Evolutionary conservation across 768 basidiomycete genomes (phyloP).

Genomic region (Calocera viscosa): DNA sequence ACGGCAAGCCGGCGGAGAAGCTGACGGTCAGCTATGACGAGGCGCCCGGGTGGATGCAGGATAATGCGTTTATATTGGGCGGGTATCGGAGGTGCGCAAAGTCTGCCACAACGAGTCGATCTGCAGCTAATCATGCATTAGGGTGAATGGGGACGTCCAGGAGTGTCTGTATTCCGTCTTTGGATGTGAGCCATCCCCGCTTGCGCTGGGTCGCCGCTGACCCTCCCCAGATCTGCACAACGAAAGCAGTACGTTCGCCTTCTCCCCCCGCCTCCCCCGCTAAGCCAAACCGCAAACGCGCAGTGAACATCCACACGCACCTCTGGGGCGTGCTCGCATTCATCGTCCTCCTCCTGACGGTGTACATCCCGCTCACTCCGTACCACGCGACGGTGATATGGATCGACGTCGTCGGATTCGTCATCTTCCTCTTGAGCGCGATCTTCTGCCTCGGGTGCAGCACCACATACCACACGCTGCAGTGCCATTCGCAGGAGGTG

Average conservation of each 20-base stretch:
- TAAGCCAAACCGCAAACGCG: conserved; percentile 7
- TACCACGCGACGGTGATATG: conserved; percentile 45
- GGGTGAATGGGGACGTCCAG: not conserved
- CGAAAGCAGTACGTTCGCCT: conserved; percentile 45
- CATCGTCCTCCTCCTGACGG: conserved; percentile 40
- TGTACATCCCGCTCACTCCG: conserved; percentile 40
- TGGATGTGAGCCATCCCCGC: conserved; percentile 42
- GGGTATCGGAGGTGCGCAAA: conserved; percentile 6
- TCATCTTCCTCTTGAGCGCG: conserved; percentile 56
- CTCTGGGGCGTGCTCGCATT: conserved; percentile 57
- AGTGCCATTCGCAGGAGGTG: conserved; percentile 61
- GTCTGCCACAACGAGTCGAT: not conserved
- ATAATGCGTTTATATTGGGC: conserved; percentile 10
- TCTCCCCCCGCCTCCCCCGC: not conserved
- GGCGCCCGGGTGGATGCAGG: conserved; percentile 7
- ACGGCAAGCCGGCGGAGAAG: not conserved
- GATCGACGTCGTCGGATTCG: conserved; percentile 48
- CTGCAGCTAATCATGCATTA: not conserved
- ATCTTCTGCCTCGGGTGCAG: conserved; percentile 61
- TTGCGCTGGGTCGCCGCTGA: conserved; percentile 10
- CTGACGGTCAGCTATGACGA: not conserved
- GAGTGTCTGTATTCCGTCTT: conserved; percentile 48
- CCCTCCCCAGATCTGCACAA: conserved; percentile 53
- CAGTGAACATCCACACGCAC: conserved; percentile 82
- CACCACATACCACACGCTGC: conserved; percentile 58